Base-by-base conservation (phyloP, 352 stramenopile genomes). In the Phytophthora multivora region DNA sequence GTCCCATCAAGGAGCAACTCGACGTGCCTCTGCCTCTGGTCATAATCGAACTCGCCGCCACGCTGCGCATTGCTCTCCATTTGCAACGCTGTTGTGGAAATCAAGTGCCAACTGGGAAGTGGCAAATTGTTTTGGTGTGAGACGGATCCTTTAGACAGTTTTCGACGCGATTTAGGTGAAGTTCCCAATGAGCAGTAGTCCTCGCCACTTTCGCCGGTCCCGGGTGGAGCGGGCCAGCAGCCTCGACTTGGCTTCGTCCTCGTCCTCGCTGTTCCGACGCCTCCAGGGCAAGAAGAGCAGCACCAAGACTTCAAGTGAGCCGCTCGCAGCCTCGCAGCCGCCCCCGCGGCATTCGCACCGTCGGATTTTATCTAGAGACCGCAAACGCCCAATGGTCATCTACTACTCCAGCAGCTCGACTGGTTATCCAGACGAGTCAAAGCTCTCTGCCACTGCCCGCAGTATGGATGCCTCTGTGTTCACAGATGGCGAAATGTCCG, bases 361-460 rank as follows among this genome's bases (percentile, higher is more conserved):
- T 18, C 51, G 51, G 15, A 62, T 64, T 13, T 19, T 74, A 11
- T 67, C 59, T 12, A 39, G 66, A 11, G 67, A 69, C 51, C 66
- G 69, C 7, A 65, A 62, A 40, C 68, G 73, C 5, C 62, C 76
- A 3, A 65, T 71, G 41, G 54, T 81, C 4, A 66, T 86, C 23
- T 73, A 61, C 50, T 86, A 83, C 49, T 61, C 67, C 12, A 45
- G 25, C 38, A 54, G 23, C 13, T 33, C 21, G 15, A 11, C 26
- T 2, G 33, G 11, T 36, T 40, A 61, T 3, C 23, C 51, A 9
- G 53, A 58, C 11, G 46, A 59, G 7, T 47, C 26, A 23, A 56
- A 51, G 33, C 15, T 55, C 19, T 40, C 25, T 18, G 26, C 35
- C 11, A 51, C 55, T n/a, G n/a, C 31, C 28, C 50, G 51, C 52